Evolutionary conservation across 1,139 yeast genomes (phyloP), one percentile per base, ranked within the genome.

Genomic region (Scheffersomyces titani): DNA sequence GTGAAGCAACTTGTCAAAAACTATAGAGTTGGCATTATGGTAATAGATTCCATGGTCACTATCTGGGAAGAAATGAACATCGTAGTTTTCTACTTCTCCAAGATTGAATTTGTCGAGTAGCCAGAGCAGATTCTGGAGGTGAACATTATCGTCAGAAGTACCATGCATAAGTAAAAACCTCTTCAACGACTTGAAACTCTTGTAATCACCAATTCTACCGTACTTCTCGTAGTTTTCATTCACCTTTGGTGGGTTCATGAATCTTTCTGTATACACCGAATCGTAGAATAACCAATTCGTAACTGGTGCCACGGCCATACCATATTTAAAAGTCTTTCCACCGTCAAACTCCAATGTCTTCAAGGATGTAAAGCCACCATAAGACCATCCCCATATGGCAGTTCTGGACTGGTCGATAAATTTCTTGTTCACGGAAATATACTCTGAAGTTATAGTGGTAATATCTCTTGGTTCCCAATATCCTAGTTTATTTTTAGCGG

Each of bases 371-470:
- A 86, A 91, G 0, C 96, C 97, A 53, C 97, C 97, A 66, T 90
- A 91, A 3, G 93, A 87, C 97, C 97, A 91, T n/a, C 97, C 97
- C 97, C 99, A 96, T n/a, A 69, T 81, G 0, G 97, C 97, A n/a
- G 91, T 86, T 53, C 77, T 81, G 2, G 82, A 81, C 20, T 71
- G 67, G 66, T 91, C 88, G 40, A 94, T 82, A 62, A 85, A 84
- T 0, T 76, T 73, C 54, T 76, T 70, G 60, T 85, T 82, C 3
- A 71, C 72, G 18, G 74, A 64, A 19, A 92, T 81, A 76, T 89
- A 91, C 51, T 79, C 78, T 55, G 86, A 78, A 0, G 92, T 87
- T 0, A 90, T 87, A 2, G 82, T 79, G 3, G 86, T 83, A 46
- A 94, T 83, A 71, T 94, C 99, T 51, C 88, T 77, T 4, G 97